These are phyloP conservation scores for Acrocalymma vagum DNA, from an alignment of 2,329 filamentous ascomycete genomes.

Conservation along the genomic window DNA sequence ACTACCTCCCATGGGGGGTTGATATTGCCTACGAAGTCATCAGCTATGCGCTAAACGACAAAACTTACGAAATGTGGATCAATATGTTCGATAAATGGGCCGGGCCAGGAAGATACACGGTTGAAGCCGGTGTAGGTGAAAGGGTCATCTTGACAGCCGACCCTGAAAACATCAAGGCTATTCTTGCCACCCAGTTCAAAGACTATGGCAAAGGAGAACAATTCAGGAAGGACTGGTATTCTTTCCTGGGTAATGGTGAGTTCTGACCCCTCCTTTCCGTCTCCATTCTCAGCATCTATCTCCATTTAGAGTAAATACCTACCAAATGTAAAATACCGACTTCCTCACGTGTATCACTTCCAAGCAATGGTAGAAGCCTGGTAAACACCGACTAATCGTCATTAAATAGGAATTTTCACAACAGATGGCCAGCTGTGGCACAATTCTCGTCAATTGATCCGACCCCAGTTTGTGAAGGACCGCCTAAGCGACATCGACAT, in stretches of 20 bases:
- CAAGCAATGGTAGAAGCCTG: too few relatives aligned
- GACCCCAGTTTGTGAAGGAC: conserved; percentile 87
- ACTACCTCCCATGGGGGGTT: conserved; percentile 61
- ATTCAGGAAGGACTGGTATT: conserved; percentile 79
- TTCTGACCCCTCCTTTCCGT: too few relatives aligned
- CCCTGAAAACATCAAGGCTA: conserved; percentile 89
- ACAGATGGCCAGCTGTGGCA: conserved; percentile 86
- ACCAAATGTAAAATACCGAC: too few relatives aligned
- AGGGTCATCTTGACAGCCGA: conserved; percentile 81
- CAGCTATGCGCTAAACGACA: conserved; percentile 59
- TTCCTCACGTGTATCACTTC: too few relatives aligned
- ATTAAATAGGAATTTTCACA: conserved; percentile 63
- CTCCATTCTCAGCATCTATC: too few relatives aligned
- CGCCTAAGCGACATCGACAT: conserved; percentile 82
- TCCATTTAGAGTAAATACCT: too few relatives aligned
- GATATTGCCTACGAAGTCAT: conserved; percentile 71
- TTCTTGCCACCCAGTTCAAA: conserved; percentile 85
- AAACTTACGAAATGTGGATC: conserved; percentile 70
- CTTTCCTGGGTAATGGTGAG: conserved; percentile 79
- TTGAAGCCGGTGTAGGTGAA: conserved; percentile 65
- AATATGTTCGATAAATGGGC: conserved; percentile 55
- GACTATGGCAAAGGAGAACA: conserved; percentile 83
- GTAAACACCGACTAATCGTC: too few relatives aligned
- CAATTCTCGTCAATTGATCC: conserved; percentile 78
- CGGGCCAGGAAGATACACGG: conserved; percentile 60